A percentile compares a stretch with the other conserved stretches of the same genome.
These are phyloP conservation scores for Aspergillus pseudoviridinutans DNA, from an alignment of 2,329 filamentous ascomycete species.

Conservation along the genomic window DNA sequence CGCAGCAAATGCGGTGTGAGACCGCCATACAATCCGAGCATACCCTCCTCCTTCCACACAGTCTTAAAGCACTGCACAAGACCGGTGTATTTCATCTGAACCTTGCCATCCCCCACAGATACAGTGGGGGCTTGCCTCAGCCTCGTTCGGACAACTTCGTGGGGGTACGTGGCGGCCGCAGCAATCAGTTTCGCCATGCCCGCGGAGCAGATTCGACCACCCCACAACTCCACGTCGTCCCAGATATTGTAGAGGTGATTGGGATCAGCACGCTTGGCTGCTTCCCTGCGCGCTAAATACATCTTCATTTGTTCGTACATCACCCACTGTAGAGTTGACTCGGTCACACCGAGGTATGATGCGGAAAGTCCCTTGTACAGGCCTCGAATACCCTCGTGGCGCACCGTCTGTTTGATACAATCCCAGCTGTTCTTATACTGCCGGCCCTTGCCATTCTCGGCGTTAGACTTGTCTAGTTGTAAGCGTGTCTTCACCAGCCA, in stretches of 20 bases:
- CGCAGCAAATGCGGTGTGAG: conserved; percentile 87
- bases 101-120: conserved; percentile 59
- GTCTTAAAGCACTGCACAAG: conserved; percentile 83
- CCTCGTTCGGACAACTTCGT: conserved; percentile 83
- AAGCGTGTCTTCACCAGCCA: conserved; percentile 94
- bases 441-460: conserved; percentile 56
- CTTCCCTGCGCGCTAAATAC: conserved; percentile 61
- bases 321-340: conserved; percentile 90
- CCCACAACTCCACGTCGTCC: conserved; percentile 74
- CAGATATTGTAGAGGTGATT: conserved; percentile 63
- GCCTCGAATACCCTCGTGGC: conserved; percentile 73
- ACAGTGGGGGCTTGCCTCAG: conserved; percentile 83
- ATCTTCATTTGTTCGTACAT: conserved; percentile 90
- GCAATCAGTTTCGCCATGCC: conserved; percentile 76
- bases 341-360: conserved; percentile 84
- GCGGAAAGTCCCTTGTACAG: conserved; percentile 89
- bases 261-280: conserved; percentile 50
- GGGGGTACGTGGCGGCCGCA: conserved; percentile 81
- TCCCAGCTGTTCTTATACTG: conserved; percentile 85
- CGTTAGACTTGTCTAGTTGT: conserved; percentile 83
- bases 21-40: conserved; percentile 82
- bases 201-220: conserved; percentile 74
- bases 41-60: conserved; percentile 83
- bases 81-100: conserved; percentile 79
- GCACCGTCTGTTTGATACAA: conserved; percentile 76